These are phyloP conservation scores for Oryza punctata DNA, from an alignment of 176 grass and related monocot genomes.

Conservation along the genomic window DNA sequence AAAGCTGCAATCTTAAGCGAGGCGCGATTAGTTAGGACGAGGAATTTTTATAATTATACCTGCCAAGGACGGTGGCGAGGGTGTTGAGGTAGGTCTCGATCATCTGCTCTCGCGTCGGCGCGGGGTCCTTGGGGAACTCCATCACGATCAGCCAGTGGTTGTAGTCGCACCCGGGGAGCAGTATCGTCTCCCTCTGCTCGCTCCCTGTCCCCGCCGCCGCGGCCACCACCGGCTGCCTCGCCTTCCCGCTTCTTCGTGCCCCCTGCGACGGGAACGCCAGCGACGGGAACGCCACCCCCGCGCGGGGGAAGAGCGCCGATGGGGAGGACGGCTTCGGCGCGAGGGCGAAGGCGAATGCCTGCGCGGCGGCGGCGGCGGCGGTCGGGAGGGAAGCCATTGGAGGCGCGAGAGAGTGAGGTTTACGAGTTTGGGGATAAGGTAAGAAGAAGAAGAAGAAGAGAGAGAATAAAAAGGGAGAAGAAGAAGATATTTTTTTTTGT, in stretches of 20 bases:
- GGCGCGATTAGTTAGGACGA: neutral
- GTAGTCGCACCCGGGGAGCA: conserved; percentile 95
- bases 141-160: conserved; percentile 99
- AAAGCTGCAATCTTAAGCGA: neutral
- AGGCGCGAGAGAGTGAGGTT: conserved; percentile 1
- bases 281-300: conserved; percentile 11
- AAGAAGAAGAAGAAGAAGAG: neutral
- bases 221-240: neutral
- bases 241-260: neutral
- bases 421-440: conserved; percentile 43
- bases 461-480: neutral
- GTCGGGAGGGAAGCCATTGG: conserved; percentile 60
- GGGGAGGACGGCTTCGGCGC: neutral
- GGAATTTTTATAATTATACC: conserved; percentile 42
- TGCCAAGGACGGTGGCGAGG: conserved; percentile 88
- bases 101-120: conserved; percentile 95
- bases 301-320: conserved; percentile 8
- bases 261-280: neutral
- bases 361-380: conserved; percentile 45
- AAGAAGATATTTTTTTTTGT: conserved; percentile 26
- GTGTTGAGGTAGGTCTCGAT: conserved; percentile 97
- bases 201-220: neutral
- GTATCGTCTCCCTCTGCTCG: conserved; percentile 85
- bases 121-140: conserved; percentile 98
- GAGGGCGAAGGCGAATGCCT: conserved; percentile 16